Evolutionary conservation across 495 filamentous ascomycete species (phyloP).

Genomic region (Astrocystis sublimbata): DNA sequence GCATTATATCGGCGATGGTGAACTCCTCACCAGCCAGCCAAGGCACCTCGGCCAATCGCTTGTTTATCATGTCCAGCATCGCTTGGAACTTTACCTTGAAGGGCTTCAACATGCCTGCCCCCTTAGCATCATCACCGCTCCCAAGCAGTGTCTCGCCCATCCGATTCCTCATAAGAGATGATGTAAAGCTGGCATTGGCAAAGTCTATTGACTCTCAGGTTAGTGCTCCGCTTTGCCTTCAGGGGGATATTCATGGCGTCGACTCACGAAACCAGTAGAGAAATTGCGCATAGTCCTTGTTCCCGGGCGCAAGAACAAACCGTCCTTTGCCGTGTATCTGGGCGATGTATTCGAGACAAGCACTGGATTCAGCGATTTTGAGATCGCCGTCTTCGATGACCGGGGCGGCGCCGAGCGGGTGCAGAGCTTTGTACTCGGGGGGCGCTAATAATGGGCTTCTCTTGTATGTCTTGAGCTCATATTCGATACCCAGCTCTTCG

Average conservation of each 20-base stretch:
- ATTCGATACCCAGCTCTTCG: constrained; percentile 60
- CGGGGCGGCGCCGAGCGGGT: constrained; percentile 55
- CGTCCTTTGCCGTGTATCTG: constrained; percentile 49
- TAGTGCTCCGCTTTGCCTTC: not conserved
- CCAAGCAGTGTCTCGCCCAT: not conserved
- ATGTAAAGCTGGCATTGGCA: constrained; percentile 57
- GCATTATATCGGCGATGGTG: constrained; percentile 64
- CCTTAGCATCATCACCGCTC: constrained; percentile 10
- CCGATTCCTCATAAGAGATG: constrained; percentile 27
- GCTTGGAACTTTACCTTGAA: constrained; percentile 27
- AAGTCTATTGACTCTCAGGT: constrained; percentile 38
- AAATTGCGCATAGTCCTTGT: constrained; percentile 54
- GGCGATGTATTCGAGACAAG: constrained; percentile 59
- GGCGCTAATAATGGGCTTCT: constrained; percentile 55
- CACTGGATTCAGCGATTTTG: constrained; percentile 56
- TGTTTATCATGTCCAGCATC: constrained; percentile 43
- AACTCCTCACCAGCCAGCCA: constrained; percentile 63
- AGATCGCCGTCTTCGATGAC: constrained; percentile 55
- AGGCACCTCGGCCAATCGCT: constrained; percentile 42
- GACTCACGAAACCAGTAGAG: constrained; percentile 58
- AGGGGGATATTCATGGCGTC: not conserved
- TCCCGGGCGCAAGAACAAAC: constrained; percentile 43
- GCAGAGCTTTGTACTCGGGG: constrained; percentile 51
- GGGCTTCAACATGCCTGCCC: constrained; percentile 8
- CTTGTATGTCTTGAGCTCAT: constrained; percentile 52